Evolutionary conservation across 2,329 filamentous ascomycete species (phyloP).

Genomic region (Colletotrichum trifolii): DNA sequence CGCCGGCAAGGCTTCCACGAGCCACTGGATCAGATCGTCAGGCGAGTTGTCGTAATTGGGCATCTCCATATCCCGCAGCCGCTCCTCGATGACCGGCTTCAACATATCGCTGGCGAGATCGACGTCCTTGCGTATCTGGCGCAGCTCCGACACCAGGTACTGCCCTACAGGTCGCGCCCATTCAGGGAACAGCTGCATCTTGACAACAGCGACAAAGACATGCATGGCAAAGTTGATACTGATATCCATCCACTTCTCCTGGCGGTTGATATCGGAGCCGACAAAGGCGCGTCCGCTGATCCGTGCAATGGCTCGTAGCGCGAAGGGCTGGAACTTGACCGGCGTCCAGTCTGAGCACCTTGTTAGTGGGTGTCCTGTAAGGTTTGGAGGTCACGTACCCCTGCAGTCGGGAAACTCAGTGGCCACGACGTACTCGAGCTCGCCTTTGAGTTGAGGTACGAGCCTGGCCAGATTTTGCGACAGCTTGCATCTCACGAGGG

Average conservation of each 20-base stretch:
- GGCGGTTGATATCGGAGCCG: slow-evolving; percentile 60
- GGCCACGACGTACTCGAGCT: slow-evolving; percentile 57
- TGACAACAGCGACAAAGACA: slow-evolving; percentile 58
- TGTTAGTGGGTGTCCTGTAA: slow-evolving; percentile 13
- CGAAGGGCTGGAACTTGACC: slow-evolving; percentile 63
- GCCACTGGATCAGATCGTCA: slow-evolving; percentile 59
- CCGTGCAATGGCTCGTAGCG: slow-evolving; percentile 62
- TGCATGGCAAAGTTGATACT: slow-evolving; percentile 62
- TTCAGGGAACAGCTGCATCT: slow-evolving; percentile 63
- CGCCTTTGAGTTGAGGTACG: slow-evolving; percentile 57
- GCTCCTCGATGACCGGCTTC: slow-evolving; percentile 58
- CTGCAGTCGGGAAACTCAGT: slow-evolving; percentile 61
- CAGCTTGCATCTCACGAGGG: slow-evolving; percentile 58
- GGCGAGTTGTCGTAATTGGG: slow-evolving; percentile 48
- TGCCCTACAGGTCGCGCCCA: slow-evolving; percentile 61
- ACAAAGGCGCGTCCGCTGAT: slow-evolving; percentile 66
- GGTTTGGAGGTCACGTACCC: slow-evolving; percentile 41
- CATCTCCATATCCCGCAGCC: slow-evolving; percentile 53
- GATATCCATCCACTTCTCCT: slow-evolving; percentile 65
- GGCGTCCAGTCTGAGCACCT: slow-evolving; percentile 62
- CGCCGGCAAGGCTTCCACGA: slow-evolving; percentile 53
- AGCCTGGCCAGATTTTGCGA: slow-evolving; percentile 60
- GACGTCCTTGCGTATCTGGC: slow-evolving; percentile 57
- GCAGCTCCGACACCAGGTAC: slow-evolving; percentile 58
- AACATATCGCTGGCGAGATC: slow-evolving; percentile 55